Evolutionary conservation across 768 basidiomycete species (phyloP).

Genomic region (Leucosporidium creatinivorum): DNA sequence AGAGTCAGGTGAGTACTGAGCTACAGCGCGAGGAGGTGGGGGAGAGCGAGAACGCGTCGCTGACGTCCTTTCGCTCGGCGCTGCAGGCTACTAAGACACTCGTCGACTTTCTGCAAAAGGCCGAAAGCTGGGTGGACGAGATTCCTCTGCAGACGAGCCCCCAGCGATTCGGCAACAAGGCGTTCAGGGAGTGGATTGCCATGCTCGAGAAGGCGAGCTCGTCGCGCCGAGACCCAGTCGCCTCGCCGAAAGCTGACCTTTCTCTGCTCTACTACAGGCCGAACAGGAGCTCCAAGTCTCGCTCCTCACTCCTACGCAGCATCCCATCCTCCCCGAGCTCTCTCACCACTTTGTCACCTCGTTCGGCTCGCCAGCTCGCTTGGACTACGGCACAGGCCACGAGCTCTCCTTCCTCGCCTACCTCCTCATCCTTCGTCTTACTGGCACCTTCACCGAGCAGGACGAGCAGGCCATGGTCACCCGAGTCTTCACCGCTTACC

Average conservation of each 20-base stretch:
- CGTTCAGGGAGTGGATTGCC: slow-evolving; percentile 76
- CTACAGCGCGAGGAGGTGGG: background rate
- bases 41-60: background rate
- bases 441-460: slow-evolving; percentile 53
- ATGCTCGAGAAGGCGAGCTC: slow-evolving; percentile 59
- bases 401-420: slow-evolving; percentile 56
- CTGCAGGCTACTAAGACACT: slow-evolving; percentile 45
- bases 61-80: background rate
- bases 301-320: slow-evolving; percentile 50
- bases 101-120: slow-evolving; percentile 53
- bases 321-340: slow-evolving; percentile 54
- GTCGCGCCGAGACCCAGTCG: slow-evolving; percentile 2
- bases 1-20: slow-evolving; percentile 53
- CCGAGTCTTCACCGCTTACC: slow-evolving; percentile 67
- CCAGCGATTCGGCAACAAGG: slow-evolving; percentile 60
- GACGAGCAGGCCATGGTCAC: slow-evolving; percentile 60
- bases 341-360: slow-evolving; percentile 71
- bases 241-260: background rate
- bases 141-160: slow-evolving; percentile 58
- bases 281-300: slow-evolving; percentile 50
- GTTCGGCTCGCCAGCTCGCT: slow-evolving; percentile 80
- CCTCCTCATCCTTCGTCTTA: slow-evolving; percentile 40
- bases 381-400: slow-evolving; percentile 97
- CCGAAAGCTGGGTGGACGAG: slow-evolving; percentile 69
- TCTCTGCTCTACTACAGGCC: slow-evolving; percentile 45